A percentile compares a stretch with the other conserved stretches of the same genome.
phyloP scores from a whole-genome alignment of 331 rosid species.

The Prunus yedoensis region DNA sequence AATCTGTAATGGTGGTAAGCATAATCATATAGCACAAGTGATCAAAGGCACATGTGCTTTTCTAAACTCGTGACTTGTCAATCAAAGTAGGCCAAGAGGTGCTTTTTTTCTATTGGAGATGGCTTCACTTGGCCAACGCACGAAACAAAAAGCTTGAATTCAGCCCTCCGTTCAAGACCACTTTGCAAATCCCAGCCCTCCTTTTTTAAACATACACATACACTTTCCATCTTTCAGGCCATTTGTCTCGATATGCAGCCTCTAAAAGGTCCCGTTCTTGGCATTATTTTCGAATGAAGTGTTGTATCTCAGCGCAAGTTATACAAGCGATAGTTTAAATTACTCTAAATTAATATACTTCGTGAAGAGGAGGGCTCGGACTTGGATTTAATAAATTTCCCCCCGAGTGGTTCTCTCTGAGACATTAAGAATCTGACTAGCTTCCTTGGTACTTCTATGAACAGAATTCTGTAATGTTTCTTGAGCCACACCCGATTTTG shows the following conservation, averaged over 20 bases:
- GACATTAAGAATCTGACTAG: constrained; percentile 76
- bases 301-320: constrained; percentile 39
- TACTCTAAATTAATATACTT: no score
- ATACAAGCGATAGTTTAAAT: no score
- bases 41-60: background rate
- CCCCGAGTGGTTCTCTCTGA: constrained; percentile 63
- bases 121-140: background rate
- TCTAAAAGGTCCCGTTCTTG: constrained; percentile 61
- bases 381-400: constrained; percentile 25
- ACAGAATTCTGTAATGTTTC: constrained; percentile 61
- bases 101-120: background rate
- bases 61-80: background rate
- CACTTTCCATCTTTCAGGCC: background rate
- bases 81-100: constrained; percentile 8
- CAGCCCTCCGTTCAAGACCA: constrained; percentile 7
- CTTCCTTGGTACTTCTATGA: constrained; percentile 58
- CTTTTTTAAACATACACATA: background rate
- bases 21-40: background rate
- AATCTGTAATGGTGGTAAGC: background rate
- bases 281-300: constrained; percentile 51
- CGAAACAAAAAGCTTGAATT: background rate
- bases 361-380: no score
- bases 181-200: background rate
- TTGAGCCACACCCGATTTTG: constrained; percentile 75
- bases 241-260: constrained; percentile 29